Conservation (phyloP, 805 yeast genomes). For the Sugiyamaella floridensis region DNA sequence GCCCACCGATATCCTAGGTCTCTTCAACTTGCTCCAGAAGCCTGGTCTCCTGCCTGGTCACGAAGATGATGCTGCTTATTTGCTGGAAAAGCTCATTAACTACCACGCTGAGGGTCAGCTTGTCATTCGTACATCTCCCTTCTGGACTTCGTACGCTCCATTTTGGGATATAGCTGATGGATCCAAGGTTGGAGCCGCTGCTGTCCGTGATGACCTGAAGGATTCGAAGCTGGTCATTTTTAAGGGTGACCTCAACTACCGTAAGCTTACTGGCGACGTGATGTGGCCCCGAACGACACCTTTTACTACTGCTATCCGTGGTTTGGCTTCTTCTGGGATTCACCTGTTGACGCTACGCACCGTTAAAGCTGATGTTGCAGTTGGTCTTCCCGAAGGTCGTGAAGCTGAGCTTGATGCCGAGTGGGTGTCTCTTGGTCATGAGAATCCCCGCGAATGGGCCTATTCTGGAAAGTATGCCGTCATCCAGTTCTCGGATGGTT, state of each 20-base stretch:
- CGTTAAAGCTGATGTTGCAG: conserved; percentile 92
- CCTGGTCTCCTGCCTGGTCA: conserved; percentile 40
- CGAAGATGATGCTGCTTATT: conserved; percentile 40
- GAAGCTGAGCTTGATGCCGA: conserved; percentile 57
- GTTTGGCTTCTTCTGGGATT: conserved; percentile 55
- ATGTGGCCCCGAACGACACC: conserved; percentile 80
- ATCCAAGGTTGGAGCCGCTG: conserved; percentile 52
- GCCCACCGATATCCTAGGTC: conserved; percentile 63
- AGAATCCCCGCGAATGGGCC: conserved; percentile 71
- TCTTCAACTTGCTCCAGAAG: conserved; percentile 52
- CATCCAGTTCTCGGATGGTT: conserved; percentile 49
- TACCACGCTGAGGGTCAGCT: conserved; percentile 44
- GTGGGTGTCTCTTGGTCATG: conserved; percentile 55
- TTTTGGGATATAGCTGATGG: conserved; percentile 60
- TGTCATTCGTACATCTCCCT: conserved; percentile 51
- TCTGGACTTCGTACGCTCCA: conserved; percentile 80
- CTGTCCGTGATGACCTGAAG: conserved; percentile 52
- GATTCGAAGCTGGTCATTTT: conserved; percentile 63
- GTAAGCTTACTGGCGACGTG: conserved; percentile 88
- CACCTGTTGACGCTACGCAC: conserved; percentile 77
- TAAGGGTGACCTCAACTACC: conserved; percentile 94
- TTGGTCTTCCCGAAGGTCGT: conserved; percentile 65
- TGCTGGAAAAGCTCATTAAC: conserved; percentile 41
- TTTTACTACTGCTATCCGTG: conserved; percentile 61
- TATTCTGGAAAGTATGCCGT: conserved; percentile 94